Conservation (phyloP, 106 monocot species). For the Dioscorea dumetorum region DNA sequence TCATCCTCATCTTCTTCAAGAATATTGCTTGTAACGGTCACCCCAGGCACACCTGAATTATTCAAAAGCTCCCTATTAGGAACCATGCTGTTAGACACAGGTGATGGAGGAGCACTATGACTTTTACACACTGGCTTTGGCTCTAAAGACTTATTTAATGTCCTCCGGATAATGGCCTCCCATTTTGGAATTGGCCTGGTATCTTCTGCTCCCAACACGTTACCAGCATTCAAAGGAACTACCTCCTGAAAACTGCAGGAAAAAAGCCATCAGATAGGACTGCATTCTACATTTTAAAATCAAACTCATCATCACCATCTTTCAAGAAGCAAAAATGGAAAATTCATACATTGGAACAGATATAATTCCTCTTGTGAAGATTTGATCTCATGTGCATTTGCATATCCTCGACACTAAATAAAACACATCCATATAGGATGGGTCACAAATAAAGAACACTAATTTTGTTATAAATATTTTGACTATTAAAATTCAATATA, state of each 20-base stretch:
- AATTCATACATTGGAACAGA: too few relatives aligned
- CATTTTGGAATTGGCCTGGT: slow-evolving; percentile 55
- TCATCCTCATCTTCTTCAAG: background rate
- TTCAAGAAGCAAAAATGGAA: too few relatives aligned
- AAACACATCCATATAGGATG: too few relatives aligned
- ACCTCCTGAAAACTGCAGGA: slow-evolving; percentile 56
- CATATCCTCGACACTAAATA: too few relatives aligned
- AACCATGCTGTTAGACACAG: slow-evolving; percentile 8
- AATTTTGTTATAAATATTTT: too few relatives aligned
- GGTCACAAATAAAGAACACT: too few relatives aligned
- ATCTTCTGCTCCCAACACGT: slow-evolving; percentile 68
- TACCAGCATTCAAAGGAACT: slow-evolving; percentile 66
- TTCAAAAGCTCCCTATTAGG: background rate
- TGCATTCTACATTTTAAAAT: too few relatives aligned
- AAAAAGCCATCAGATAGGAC: background rate
- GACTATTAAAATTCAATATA: too few relatives aligned
- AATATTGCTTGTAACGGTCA: background rate
- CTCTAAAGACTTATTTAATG: slow-evolving; percentile 36
- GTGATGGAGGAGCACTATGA: slow-evolving; percentile 46
- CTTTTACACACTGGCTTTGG: slow-evolving; percentile 30
- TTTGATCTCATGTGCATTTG: too few relatives aligned
- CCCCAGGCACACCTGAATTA: background rate
- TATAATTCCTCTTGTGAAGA: too few relatives aligned
- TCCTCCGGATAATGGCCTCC: slow-evolving; percentile 53
- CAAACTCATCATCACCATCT: too few relatives aligned